A percentile compares a stretch with the other conserved stretches of the same genome.
phyloP scores from a whole-genome alignment of 2,329 filamentous ascomycete species.

The Claviceps sp. region DNA sequence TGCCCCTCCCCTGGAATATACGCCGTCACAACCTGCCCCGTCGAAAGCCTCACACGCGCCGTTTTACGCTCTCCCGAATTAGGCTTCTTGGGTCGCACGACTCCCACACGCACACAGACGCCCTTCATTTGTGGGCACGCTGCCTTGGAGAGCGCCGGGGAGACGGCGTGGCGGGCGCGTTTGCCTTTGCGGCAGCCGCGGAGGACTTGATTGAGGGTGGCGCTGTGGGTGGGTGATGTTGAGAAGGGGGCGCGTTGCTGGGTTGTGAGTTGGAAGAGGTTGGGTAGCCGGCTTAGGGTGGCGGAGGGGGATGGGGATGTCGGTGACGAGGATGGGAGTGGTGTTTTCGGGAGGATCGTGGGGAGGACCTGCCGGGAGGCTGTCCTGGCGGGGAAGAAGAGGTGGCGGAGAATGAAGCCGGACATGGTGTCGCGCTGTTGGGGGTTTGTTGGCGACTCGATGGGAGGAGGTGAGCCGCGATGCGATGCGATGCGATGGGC shows the following conservation, averaged over 20 bases:
- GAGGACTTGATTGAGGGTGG: conserved; percentile 63
- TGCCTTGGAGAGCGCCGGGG: conserved; percentile 62
- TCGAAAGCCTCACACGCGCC: conserved; percentile 78
- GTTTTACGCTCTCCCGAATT: conserved; percentile 97
- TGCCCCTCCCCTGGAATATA: conserved; percentile 98
- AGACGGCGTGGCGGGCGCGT: conserved; percentile 71
- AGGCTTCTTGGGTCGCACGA: conserved; percentile 94
- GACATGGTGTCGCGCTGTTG: conserved; percentile 16
- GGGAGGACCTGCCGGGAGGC: conserved; percentile 5
- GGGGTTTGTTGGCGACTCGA: not conserved
- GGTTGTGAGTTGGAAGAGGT: not conserved
- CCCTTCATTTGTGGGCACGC: conserved; percentile 78
- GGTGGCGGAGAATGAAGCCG: conserved; percentile 21
- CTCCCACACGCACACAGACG: conserved; percentile 87
- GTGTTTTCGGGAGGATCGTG: conserved; percentile 7
- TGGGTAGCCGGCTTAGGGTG: not conserved
- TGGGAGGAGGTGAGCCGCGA: too few species aligned
- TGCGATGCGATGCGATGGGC: too few species aligned
- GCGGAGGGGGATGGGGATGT: not conserved
- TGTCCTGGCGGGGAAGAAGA: conserved; percentile 17
- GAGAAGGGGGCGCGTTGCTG: conserved; percentile 32
- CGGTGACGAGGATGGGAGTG: not conserved
- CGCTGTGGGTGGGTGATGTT: conserved; percentile 40
- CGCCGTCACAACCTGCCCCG: conserved; percentile 73
- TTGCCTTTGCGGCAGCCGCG: conserved; percentile 68